Evolutionary conservation across 75 land plant genomes (phyloP).

Genomic region (Picea glauca): DNA sequence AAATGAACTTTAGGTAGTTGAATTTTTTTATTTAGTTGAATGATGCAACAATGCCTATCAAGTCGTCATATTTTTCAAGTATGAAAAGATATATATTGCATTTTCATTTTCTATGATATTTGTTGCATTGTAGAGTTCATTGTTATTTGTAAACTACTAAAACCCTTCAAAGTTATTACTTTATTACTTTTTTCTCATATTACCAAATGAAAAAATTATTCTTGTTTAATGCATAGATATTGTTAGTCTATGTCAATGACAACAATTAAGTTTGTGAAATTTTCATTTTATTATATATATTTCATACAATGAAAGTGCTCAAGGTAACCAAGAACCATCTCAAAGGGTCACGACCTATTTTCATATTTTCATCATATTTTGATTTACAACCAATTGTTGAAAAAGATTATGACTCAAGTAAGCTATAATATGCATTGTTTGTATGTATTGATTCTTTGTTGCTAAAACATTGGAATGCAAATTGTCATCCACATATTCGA

Average conservation of each 20-base stretch:
- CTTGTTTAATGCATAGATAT: background rate
- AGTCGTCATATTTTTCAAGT: background rate
- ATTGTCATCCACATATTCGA: too few relatives aligned
- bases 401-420: constrained; percentile 87
- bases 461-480: background rate
- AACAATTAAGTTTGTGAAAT: background rate
- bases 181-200: background rate
- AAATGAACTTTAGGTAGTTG: background rate
- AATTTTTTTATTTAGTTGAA: background rate
- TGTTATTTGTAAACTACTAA: background rate
- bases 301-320: constrained; percentile 97
- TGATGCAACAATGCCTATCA: background rate
- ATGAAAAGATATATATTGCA: background rate
- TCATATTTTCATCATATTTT: constrained; percentile 84
- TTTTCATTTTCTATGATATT: background rate
- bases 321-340: constrained; percentile 96
- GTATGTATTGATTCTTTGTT: background rate
- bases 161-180: background rate
- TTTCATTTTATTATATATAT: constrained; percentile 33
- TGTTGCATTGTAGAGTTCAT: background rate
- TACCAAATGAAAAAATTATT: background rate
- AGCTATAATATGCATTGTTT: background rate
- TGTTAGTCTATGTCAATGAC: background rate
- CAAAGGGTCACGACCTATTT: constrained; percentile 86
- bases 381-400: constrained; percentile 76